These are phyloP conservation scores for Candida broadrunensis DNA, from an alignment of 805 yeast genomes.

Conservation along the genomic window DNA sequence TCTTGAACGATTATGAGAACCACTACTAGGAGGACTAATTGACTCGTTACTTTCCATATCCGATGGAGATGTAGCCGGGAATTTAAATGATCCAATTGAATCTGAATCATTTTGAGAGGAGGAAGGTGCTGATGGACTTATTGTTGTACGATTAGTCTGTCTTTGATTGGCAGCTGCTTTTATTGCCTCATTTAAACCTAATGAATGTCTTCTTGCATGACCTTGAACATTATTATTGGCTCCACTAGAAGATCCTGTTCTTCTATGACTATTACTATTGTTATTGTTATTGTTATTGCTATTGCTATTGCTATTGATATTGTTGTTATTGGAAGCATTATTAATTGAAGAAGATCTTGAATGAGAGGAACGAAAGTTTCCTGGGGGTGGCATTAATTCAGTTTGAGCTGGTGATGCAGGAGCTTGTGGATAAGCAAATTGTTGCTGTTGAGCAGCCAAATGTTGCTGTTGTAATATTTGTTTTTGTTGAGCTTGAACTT, in stretches of 20 bases:
- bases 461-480: conserved; percentile 80
- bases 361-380: conserved; percentile 1
- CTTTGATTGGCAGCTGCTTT: conserved; percentile 94
- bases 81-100: conserved; percentile 44
- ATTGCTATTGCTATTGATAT: conserved; percentile 25
- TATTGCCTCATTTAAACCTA: conserved; percentile 89
- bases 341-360: background rate
- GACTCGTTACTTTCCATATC: conserved; percentile 11
- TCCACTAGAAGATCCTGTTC: conserved; percentile 31
- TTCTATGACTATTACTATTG: conserved; percentile 22
- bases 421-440: conserved; percentile 21
- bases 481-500: conserved; percentile 89
- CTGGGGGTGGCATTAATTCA: conserved; percentile 4
- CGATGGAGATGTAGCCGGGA: conserved; percentile 45
- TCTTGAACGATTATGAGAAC: conserved; percentile 32
- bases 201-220: conserved; percentile 86
- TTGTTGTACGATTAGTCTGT: conserved; percentile 35
- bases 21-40: conserved; percentile 10
- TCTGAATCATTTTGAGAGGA: conserved; percentile 6
- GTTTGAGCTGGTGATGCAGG: conserved; percentile 5
- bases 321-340: conserved; percentile 22
- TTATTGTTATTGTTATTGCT: conserved; percentile 1
- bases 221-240: conserved; percentile 46
- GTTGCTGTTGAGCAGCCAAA: conserved; percentile 37
- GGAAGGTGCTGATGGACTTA: conserved; percentile 25